These are phyloP conservation scores for Corniculantispora saksenae DNA, from an alignment of 2,329 filamentous ascomycete species.

Conservation along the genomic window DNA sequence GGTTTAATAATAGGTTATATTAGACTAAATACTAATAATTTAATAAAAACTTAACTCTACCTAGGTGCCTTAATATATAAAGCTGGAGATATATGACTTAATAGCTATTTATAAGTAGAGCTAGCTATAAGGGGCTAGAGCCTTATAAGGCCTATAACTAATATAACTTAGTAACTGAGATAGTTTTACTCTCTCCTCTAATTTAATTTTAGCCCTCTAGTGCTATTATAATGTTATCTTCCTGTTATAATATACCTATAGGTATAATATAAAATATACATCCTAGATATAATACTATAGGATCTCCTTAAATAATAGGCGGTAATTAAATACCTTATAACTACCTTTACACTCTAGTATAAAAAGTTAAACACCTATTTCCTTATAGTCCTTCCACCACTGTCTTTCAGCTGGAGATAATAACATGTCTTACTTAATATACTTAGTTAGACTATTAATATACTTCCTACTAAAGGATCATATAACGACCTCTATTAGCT, in stretches of 20 bases:
- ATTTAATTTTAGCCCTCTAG: too few species aligned
- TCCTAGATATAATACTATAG: conserved; percentile 49
- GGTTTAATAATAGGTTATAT: too few species aligned
- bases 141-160: too few species aligned
- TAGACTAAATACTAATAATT: too few species aligned
- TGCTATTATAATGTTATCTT: too few species aligned
- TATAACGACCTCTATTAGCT: conserved; percentile 55
- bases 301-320: conserved; percentile 44
- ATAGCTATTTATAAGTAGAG: too few species aligned
- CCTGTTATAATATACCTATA: conserved; percentile 32
- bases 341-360: conserved; percentile 42
- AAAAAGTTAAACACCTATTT: conserved; percentile 40
- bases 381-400: conserved; percentile 37
- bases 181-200: too few species aligned
- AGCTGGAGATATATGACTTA: too few species aligned
- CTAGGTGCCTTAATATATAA: too few species aligned
- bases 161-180: too few species aligned
- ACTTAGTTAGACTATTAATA: conserved; percentile 31
- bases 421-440: conserved; percentile 32
- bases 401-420: conserved; percentile 20
- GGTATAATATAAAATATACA: conserved; percentile 41
- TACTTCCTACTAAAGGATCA: conserved; percentile 19
- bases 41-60: too few species aligned
- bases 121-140: too few species aligned
- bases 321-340: conserved; percentile 48